phyloP scores from a whole-genome alignment of 2,329 filamentous ascomycete species.

The Alternaria arborescens region DNA sequence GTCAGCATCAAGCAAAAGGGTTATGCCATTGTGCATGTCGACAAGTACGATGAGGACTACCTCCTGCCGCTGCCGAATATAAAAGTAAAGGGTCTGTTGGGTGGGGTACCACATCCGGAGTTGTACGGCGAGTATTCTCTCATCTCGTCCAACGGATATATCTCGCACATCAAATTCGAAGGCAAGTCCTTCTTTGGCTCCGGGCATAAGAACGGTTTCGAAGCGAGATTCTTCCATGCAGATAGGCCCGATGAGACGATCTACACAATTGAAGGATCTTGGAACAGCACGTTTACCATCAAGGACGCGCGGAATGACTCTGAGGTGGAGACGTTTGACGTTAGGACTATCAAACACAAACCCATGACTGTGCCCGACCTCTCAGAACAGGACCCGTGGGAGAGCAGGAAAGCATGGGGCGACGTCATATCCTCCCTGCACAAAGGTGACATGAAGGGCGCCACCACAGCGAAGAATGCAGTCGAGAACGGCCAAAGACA shows the following conservation, averaged over 20 bases:
- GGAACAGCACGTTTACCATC: constrained; percentile 53
- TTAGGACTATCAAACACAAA: constrained; percentile 28
- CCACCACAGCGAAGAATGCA: constrained; percentile 40
- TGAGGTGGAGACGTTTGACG: constrained; percentile 50
- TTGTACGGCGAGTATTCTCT: constrained; percentile 54
- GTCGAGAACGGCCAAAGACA: constrained; percentile 52
- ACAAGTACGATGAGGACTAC: constrained; percentile 56
- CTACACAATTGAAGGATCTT: constrained; percentile 53
- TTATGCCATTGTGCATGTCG: constrained; percentile 55
- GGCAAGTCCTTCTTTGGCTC: constrained; percentile 55
- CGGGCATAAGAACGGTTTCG: constrained; percentile 53
- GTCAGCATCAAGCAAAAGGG: constrained; percentile 59
- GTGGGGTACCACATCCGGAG: constrained; percentile 56
- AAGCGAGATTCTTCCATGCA: constrained; percentile 51
- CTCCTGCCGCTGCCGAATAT: constrained; percentile 57
- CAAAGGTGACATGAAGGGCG: constrained; percentile 54
- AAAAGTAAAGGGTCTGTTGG: constrained; percentile 56
- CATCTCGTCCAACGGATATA: constrained; percentile 53
- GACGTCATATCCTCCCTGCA: constrained; percentile 51
- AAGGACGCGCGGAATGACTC: constrained; percentile 44
- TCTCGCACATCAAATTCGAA: constrained; percentile 55
- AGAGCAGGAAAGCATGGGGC: constrained; percentile 55
- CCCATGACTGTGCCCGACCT: constrained; percentile 39
- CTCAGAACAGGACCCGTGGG: constrained; percentile 56
- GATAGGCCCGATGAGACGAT: constrained; percentile 43